Percentiles rank a stretch among this genome's conserved stretches.
Conservation (phyloP, 257 asterid genomes). For the Hygrophila difformis region DNA sequence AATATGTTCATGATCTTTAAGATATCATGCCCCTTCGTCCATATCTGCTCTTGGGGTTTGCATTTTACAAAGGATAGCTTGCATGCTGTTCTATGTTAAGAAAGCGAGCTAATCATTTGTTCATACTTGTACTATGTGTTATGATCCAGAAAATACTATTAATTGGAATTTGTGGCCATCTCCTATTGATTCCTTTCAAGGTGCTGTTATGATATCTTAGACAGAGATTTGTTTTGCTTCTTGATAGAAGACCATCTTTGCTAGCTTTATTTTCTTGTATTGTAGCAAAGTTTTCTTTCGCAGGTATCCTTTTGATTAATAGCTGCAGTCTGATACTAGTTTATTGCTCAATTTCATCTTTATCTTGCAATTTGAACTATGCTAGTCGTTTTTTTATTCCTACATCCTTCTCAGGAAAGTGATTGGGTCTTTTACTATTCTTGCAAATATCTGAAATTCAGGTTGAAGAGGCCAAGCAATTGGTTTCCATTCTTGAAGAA, state of each 20-base stretch:
- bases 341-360: slow-evolving; percentile 3
- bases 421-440: slow-evolving; percentile 9
- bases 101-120: not conserved
- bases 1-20: not conserved
- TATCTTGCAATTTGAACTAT: slow-evolving; percentile 3
- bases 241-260: not conserved
- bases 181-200: not conserved
- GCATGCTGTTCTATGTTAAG: too few relatives aligned
- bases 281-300: not conserved
- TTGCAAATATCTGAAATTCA: slow-evolving; percentile 24
- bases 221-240: not conserved
- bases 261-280: not conserved
- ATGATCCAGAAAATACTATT: slow-evolving; percentile 1
- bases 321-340: not conserved
- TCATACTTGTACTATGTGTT: slow-evolving; percentile 10
- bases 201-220: not conserved
- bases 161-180: not conserved
- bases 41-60: not conserved
- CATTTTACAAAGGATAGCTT: not conserved
- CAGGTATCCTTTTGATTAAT: not conserved
- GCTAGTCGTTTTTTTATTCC: not conserved
- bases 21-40: not conserved
- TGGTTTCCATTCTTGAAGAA: slow-evolving; percentile 67
- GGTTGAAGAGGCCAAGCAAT: slow-evolving; percentile 61
- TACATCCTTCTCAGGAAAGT: slow-evolving; percentile 1